Base-by-base conservation (phyloP, 176 grass and related monocot genomes). In the Cenchrus americanus region DNA sequence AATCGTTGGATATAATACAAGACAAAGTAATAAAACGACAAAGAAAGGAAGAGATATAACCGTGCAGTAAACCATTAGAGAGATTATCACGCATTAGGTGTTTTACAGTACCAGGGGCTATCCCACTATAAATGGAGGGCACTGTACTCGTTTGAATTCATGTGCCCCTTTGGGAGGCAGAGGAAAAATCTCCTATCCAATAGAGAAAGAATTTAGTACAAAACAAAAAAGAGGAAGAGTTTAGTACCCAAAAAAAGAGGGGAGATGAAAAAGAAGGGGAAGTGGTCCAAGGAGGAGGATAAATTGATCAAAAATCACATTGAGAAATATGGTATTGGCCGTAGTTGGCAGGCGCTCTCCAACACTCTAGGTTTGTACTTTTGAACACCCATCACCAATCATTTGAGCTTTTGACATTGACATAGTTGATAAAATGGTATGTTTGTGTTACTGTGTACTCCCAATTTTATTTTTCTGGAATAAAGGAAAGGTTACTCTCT, bases 281-380 rank as follows among this genome's bases (percentile, higher is more conserved):
- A 82, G 44, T 85, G 89, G 89, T 78, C 85, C 60, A 80, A 77
- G 65, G 71, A 73, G 19, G 89, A 88, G 66, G 89, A 91, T 17
- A 23, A 71, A 23, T 69, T 88, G 40, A 87, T 88, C 17, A 88
- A 71, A 24, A 81, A 82, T 42, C 60, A 88, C 58, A 91, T 91
- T 11, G 41, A 82, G 27, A 77, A 78, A 66, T 64, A 88, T 62
- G 89, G 86, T 48, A 85, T 88, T 71, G 82, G 66, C 51, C 59
- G 78, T 21, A 88, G 89, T 32, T 91, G 89, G 89, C 86, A 91
- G 42, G 40, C 78, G 8, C 12, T 91, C 61, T 87, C 89, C 27
- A 60, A 88, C 41, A 85, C 71, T 82, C 23, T 81, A 91, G 89
- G 86, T 91, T 66, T 42, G 81, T 7, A 54, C 60, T 41, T 65